Conservation (phyloP, 805 yeast genomes). For the Deakozyma indianensis region DNA sequence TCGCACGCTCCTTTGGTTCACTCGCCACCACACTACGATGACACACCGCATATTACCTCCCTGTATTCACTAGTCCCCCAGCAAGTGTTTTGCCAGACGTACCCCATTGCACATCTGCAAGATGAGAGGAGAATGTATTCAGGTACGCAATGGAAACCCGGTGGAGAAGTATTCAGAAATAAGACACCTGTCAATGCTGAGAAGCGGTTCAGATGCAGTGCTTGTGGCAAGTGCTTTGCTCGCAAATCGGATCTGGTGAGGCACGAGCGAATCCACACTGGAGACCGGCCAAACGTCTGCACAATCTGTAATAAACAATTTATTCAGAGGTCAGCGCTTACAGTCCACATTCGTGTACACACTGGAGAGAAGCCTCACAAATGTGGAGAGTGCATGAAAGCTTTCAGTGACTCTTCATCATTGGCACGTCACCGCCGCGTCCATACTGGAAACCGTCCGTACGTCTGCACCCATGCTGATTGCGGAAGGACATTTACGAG, state of each 20-base stretch:
- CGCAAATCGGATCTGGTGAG: conserved; percentile 73
- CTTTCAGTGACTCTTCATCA: conserved; percentile 23
- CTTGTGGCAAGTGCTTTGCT: conserved; percentile 54
- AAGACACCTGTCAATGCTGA: too few relatives aligned
- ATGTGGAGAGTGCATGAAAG: conserved; percentile 28
- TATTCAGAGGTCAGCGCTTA: conserved; percentile 69
- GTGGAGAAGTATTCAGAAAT: too few relatives aligned
- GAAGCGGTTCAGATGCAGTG: conserved; percentile 19
- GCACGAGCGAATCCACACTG: conserved; percentile 54
- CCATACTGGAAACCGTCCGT: conserved; percentile 73
- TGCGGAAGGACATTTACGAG: conserved; percentile 57
- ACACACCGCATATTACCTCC: too few relatives aligned
- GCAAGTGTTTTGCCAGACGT: too few relatives aligned
- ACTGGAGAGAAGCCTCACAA: conserved; percentile 67
- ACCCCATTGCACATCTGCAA: too few relatives aligned
- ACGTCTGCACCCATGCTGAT: conserved; percentile 54
- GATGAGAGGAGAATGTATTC: too few relatives aligned
- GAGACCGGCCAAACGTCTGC: conserved; percentile 27
- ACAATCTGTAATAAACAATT: conserved; percentile 57
- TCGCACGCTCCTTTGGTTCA: too few relatives aligned
- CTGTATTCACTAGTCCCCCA: too few relatives aligned
- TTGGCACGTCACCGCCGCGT: conserved; percentile 74
- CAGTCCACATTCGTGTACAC: conserved; percentile 68
- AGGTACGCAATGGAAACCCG: too few relatives aligned
- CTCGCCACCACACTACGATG: too few relatives aligned